phyloP scores from a whole-genome alignment of 257 asterid genomes.

The Verbascum thapsus region DNA sequence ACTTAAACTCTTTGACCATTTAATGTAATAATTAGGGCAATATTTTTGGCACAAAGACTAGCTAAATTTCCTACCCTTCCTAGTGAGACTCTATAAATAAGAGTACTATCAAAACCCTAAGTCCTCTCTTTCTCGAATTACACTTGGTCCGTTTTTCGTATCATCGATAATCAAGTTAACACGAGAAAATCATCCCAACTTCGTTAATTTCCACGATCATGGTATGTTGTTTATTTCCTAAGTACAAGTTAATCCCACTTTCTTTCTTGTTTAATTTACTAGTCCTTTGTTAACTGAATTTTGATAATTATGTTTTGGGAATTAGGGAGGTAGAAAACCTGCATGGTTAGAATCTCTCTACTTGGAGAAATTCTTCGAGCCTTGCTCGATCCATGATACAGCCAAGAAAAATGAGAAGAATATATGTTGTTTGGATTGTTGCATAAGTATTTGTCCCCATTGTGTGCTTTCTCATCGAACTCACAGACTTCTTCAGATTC shows the following conservation, averaged over 20 bases:
- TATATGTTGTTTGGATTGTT: slow-evolving; percentile 88
- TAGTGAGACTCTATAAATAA: slow-evolving; percentile 59
- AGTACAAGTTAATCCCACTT: neutral
- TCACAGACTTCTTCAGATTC: slow-evolving; percentile 88
- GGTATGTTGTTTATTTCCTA: slow-evolving; percentile 38
- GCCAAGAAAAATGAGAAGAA: slow-evolving; percentile 94
- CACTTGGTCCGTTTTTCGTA: slow-evolving; percentile 7
- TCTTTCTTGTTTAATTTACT: neutral
- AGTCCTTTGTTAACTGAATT: slow-evolving; percentile 16
- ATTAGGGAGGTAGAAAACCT: slow-evolving; percentile 67
- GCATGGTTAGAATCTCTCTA: slow-evolving; percentile 86
- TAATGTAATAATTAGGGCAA: too few relatives aligned
- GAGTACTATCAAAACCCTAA: slow-evolving; percentile 39
- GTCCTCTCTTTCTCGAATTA: slow-evolving; percentile 46
- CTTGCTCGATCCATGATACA: slow-evolving; percentile 75
- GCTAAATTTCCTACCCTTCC: slow-evolving; percentile 32
- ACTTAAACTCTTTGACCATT: too few relatives aligned
- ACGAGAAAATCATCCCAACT: neutral
- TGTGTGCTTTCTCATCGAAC: slow-evolving; percentile 79
- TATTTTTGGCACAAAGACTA: neutral
- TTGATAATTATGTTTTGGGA: neutral
- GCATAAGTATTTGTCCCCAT: slow-evolving; percentile 92
- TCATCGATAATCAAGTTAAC: neutral
- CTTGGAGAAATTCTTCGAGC: slow-evolving; percentile 63
- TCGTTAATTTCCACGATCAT: slow-evolving; percentile 39